A percentile compares a stretch with the other conserved stretches of the same genome.
phyloP scores from a whole-genome alignment of 345 rosid genomes.

The Citrus trifoliata region DNA sequence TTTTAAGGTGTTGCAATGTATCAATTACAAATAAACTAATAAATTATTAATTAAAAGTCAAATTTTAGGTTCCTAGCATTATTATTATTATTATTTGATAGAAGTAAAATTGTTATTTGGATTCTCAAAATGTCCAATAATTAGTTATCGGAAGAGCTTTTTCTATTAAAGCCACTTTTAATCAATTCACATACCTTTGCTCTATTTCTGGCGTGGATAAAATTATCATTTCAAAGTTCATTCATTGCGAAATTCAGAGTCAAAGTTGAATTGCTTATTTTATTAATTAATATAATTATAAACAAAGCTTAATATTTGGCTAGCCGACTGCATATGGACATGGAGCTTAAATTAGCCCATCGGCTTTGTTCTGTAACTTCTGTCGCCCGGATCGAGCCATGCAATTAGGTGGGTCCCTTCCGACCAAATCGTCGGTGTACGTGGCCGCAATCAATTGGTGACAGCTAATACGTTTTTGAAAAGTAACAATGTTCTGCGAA shows the following conservation, averaged over 20 bases:
- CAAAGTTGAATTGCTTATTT: neutral
- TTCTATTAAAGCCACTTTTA: neutral
- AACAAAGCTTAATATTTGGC: too few relatives aligned
- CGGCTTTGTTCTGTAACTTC: too few relatives aligned
- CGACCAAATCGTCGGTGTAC: neutral
- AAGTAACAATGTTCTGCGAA: neutral
- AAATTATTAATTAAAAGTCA: too few relatives aligned
- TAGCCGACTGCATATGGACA: too few relatives aligned
- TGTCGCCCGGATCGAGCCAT: conserved; percentile 1
- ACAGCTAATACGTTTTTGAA: neutral
- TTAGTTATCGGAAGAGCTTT: neutral
- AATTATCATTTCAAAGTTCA: neutral
- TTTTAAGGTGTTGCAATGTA: too few relatives aligned
- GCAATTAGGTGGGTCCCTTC: neutral
- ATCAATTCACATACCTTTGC: too few relatives aligned
- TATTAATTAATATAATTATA: too few relatives aligned
- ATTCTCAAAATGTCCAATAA: too few relatives aligned
- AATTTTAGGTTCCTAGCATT: too few relatives aligned
- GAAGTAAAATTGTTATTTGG: too few relatives aligned
- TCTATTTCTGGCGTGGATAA: neutral
- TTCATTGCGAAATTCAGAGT: neutral
- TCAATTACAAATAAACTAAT: too few relatives aligned
- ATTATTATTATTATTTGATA: too few relatives aligned
- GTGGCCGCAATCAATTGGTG: neutral
- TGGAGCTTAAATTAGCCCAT: neutral